A percentile compares a stretch with the other conserved stretches of the same genome.
These are phyloP conservation scores for Blastobotrys chiropterorum DNA, from an alignment of 805 yeast species.

Conservation along the genomic window DNA sequence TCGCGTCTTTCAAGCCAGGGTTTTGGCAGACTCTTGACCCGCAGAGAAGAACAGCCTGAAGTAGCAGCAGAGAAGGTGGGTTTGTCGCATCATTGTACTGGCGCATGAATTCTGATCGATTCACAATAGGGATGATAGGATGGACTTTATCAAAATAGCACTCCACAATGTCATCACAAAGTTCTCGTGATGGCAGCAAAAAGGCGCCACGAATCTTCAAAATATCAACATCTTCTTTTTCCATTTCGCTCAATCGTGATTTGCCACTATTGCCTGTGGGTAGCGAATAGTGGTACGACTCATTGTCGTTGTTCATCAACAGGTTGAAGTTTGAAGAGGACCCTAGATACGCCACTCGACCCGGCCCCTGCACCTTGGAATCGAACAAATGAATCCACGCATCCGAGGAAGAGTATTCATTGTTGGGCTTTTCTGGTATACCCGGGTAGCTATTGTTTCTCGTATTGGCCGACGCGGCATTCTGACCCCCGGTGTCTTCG, in stretches of 20 bases:
- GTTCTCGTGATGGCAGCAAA: slow-evolving; percentile 52
- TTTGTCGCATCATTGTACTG: slow-evolving; percentile 49
- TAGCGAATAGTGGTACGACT: slow-evolving; percentile 35
- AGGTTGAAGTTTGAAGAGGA: slow-evolving; percentile 44
- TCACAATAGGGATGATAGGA: slow-evolving; percentile 63
- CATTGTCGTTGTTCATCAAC: slow-evolving; percentile 42
- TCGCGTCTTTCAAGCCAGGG: slow-evolving; percentile 43
- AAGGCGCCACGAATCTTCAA: slow-evolving; percentile 65
- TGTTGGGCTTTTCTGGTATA: background rate
- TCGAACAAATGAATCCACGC: slow-evolving; percentile 32
- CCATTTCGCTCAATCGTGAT: slow-evolving; percentile 32
- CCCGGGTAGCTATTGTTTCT: background rate
- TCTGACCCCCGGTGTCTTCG: background rate
- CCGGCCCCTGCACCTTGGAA: slow-evolving; percentile 29
- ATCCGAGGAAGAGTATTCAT: slow-evolving; percentile 10
- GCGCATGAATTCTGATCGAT: slow-evolving; percentile 54
- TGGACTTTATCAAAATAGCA: slow-evolving; percentile 59
- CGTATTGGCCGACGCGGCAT: background rate
- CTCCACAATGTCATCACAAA: slow-evolving; percentile 55
- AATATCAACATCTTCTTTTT: slow-evolving; percentile 59
- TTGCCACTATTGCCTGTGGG: slow-evolving; percentile 17
- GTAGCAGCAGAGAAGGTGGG: slow-evolving; percentile 55
- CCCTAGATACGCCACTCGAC: slow-evolving; percentile 45
- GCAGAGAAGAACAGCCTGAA: slow-evolving; percentile 64
- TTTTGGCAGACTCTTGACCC: slow-evolving; percentile 59